Evolutionary conservation across 1,284 basidiomycete genomes (phyloP).

Genomic region (Retiboletus flavoniger): DNA sequence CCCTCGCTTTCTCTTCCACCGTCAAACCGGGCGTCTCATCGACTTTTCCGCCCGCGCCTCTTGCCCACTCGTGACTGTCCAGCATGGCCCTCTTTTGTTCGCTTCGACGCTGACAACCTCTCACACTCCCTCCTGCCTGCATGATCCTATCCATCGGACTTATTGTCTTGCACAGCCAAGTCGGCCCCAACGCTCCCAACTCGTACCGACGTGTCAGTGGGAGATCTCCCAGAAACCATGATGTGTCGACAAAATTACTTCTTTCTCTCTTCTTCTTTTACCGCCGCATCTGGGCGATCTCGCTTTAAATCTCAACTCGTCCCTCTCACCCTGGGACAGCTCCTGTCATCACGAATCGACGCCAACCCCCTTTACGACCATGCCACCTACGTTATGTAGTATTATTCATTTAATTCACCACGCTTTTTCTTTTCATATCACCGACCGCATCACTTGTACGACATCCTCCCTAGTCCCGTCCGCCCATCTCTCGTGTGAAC

Average conservation of each 20-base stretch:
- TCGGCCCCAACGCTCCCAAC: slow-evolving; percentile 16
- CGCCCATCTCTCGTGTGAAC: slow-evolving; percentile 12
- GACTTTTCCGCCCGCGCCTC: not conserved
- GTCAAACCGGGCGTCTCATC: slow-evolving; percentile 1
- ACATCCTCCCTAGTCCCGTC: slow-evolving; percentile 3
- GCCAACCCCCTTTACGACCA: slow-evolving; percentile 15
- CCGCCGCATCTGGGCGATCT: slow-evolving; percentile 24
- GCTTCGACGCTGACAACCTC: slow-evolving; percentile 13
- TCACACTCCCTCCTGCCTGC: slow-evolving; percentile 23
- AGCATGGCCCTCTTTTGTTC: slow-evolving; percentile 2
- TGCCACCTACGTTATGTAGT: slow-evolving; percentile 6
- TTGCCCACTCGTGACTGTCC: slow-evolving; percentile 1
- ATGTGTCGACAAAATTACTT: slow-evolving; percentile 15
- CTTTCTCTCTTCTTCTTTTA: slow-evolving; percentile 5
- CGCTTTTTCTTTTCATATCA: slow-evolving; percentile 16
- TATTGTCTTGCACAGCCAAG: slow-evolving; percentile 20
- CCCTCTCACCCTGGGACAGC: slow-evolving; percentile 24
- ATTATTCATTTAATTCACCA: slow-evolving; percentile 19
- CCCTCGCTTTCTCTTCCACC: slow-evolving; percentile 12
- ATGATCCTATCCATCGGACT: slow-evolving; percentile 16
- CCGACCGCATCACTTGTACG: slow-evolving; percentile 3
- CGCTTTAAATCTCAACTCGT: slow-evolving; percentile 15
- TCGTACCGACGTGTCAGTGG: slow-evolving; percentile 19
- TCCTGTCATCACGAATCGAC: slow-evolving; percentile 25
- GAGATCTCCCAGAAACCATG: slow-evolving; percentile 26